Conservation (phyloP, 1,284 basidiomycete genomes). For the Lignosus rhinocerotis region DNA sequence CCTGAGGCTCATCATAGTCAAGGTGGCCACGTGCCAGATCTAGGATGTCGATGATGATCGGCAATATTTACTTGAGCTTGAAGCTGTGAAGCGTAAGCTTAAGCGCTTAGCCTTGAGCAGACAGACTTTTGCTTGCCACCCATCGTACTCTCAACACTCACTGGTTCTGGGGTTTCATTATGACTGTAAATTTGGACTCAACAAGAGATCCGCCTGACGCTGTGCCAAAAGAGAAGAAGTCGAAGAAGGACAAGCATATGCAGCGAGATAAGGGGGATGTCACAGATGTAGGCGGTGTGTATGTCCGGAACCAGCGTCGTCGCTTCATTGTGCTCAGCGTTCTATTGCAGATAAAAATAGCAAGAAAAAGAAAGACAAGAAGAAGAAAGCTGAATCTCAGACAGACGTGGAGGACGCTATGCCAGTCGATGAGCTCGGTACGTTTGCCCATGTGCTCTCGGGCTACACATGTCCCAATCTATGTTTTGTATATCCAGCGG, state of each 20-base stretch:
- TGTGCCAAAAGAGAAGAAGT: conserved; percentile 24
- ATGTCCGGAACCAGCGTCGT: conserved; percentile 19
- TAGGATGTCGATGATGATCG: no score
- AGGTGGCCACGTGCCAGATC: no score
- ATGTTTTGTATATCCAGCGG: conserved; percentile 10
- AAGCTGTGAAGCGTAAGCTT: no score
- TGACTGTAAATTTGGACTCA: no score
- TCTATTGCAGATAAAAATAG: conserved; percentile 11
- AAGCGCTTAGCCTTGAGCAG: no score
- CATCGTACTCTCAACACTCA: no score
- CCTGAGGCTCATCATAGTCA: no score
- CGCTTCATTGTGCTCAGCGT: conserved; percentile 11
- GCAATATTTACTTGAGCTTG: no score
- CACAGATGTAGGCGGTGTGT: conserved; percentile 29
- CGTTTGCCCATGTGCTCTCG: not conserved
- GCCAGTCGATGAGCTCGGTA: conserved; percentile 19
- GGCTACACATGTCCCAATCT: not conserved
- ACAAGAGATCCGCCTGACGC: no score
- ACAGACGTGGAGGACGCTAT: conserved; percentile 10
- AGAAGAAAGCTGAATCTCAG: conserved; percentile 1
- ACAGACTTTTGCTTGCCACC: no score
- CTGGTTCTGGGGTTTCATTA: no score
- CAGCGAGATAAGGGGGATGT: conserved; percentile 11
- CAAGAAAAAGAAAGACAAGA: conserved; percentile 23
- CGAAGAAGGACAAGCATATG: conserved; percentile 25